Evolutionary conservation across 2,329 filamentous ascomycete genomes (phyloP), one percentile per base, ranked within the genome.

Genomic region (Tolypocladium amazonense): DNA sequence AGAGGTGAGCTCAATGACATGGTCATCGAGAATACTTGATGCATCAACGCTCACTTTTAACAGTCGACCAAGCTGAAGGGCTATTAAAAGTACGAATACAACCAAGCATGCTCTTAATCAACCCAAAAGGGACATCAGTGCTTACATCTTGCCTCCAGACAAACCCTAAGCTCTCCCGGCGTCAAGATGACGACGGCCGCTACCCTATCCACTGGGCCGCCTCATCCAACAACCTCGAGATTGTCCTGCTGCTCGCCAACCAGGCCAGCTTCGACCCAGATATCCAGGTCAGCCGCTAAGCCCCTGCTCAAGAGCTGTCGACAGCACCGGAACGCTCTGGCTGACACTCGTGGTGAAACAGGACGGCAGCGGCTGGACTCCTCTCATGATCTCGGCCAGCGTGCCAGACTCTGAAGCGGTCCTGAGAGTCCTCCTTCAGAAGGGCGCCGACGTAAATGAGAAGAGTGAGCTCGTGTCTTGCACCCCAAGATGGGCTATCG

Each of bases 171-270:
- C 83, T 95, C 45, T 87, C 90, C 33, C 80, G 77, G 55, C 74
- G 74, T 60, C 85, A 86, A 68, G 94, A 99, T 69, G 88, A 90
- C 56, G 94, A 99, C 72, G 90, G 91, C 20, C 89, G 94, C 53
- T 83, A 96, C 43, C 88, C 94, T 2, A 86, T 97, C 60, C 94
- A 99, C 79, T 99, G 94, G 94, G 93, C 94, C 0, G 85, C 86
- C 2, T 94, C 92, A 27, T 88, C 89, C 73, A 95, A 94, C 71
- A 87, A 86, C 65, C 75, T 88, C 8, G 82, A 87, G 30, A 91
- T 97, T 61, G 86, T 90, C 23, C 79, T 88, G 56, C 71, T 93
- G 25, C 79, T 97, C 4, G 81, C 88, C 2, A 81, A 89, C 59
- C 79, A 80, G 62, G 87, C 87, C 67, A 80, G 80, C 61, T 96